Evolutionary conservation across 1,284 basidiomycete species (phyloP), one percentile per base, ranked within the genome.

Genomic region (Mrakiaceae sp.): DNA sequence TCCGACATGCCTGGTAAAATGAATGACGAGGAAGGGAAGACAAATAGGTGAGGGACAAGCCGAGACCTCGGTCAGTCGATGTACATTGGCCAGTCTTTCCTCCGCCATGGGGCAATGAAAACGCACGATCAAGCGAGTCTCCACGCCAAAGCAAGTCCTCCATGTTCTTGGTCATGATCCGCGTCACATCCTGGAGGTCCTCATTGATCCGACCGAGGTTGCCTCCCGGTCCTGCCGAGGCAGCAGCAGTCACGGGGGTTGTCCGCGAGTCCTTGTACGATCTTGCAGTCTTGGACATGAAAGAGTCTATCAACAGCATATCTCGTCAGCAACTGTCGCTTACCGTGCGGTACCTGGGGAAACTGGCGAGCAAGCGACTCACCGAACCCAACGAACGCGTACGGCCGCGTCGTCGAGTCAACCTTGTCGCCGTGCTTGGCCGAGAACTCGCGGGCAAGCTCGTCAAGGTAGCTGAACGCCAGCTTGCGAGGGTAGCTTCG

Each of bases 161-260:
- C 95, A 99, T 99, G 75, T 98, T 98, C 80, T 98, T 99, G n/a
- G 95, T 98, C 96, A 98, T 98, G 78, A 99, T 98, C 70, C 90
- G 81, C 59, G 95, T 98, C 66, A 99, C 95, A 72, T 98, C 95
- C 73, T 95, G 91, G 62, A 99, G 79, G 70, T 98, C 95, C 73
- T 94, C 92, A 74, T 98, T 98, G 58, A 99, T 81, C 75, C 83
- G 86, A 75, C 94, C 92, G 63, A 99, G 75, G 67, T 85, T 83
- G 43, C 69, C 75, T 65, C 62, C 68, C 44, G 72, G 72, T 6
- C 68, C 73, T 1, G 70, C 70, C 48, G 64, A 60, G 11, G 46
- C 39, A 5, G 52, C 40, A 5, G 58, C 16, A 7, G 53, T 47
- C 39, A 60, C 55, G 4, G 80, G 85, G 11, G 90, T 90, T 53